Conservation (phyloP, 768 basidiomycete genomes). For the Termitomyces sp. region DNA sequence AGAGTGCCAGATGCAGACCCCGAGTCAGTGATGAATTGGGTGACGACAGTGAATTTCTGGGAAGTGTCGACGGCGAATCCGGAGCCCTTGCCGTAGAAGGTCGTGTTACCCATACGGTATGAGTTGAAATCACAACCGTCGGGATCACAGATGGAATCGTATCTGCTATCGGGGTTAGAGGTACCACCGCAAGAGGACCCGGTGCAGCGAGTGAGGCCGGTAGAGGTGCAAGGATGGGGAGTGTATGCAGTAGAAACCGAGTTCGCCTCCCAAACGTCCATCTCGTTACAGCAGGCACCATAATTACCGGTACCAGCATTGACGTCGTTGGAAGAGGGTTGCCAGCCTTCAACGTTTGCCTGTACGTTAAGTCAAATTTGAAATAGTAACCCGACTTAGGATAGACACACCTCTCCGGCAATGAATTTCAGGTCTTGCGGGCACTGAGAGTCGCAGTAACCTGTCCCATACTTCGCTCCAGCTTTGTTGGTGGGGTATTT, state of each 20-base stretch:
- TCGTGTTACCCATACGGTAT: constrained; percentile 43
- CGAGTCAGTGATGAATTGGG: constrained; percentile 48
- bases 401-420: constrained; percentile 40
- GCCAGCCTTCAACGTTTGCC: background rate
- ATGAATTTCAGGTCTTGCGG: constrained; percentile 60
- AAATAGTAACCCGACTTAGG: background rate
- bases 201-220: constrained; percentile 35
- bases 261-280: constrained; percentile 60
- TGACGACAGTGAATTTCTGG: constrained; percentile 49
- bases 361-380: constrained; percentile 19
- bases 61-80: constrained; percentile 43
- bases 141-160: constrained; percentile 34
- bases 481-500: constrained; percentile 50
- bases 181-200: constrained; percentile 31
- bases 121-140: constrained; percentile 47
- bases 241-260: constrained; percentile 45
- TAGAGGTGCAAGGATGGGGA: constrained; percentile 42
- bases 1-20: constrained; percentile 42
- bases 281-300: constrained; percentile 52
- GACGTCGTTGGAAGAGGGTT: constrained; percentile 25
- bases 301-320: constrained; percentile 41
- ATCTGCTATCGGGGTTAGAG: constrained; percentile 21
- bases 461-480: constrained; percentile 51
- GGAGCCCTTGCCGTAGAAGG: constrained; percentile 41
- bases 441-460: constrained; percentile 64